Conservation (phyloP, 768 basidiomycete genomes). For the Butyriboletus loyo region DNA sequence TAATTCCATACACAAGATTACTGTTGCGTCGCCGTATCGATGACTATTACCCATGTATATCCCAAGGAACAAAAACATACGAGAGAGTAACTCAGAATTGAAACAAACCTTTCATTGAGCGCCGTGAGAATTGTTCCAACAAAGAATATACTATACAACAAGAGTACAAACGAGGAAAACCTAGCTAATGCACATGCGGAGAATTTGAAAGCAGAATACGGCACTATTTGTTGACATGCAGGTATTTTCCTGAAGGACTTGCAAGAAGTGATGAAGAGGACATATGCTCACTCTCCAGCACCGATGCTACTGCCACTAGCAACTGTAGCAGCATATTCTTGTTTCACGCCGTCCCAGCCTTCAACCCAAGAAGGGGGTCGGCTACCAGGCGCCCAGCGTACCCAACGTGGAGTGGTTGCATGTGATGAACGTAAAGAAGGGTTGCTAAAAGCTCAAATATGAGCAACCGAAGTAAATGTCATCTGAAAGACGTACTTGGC, state of each 20-base stretch:
- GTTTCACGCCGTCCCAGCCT: slow-evolving; percentile 38
- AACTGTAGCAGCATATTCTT: slow-evolving; percentile 44
- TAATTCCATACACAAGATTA: slow-evolving; percentile 20
- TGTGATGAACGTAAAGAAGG: slow-evolving; percentile 21
- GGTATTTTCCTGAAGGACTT: background rate
- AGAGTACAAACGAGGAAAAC: background rate
- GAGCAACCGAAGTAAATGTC: background rate
- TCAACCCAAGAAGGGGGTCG: slow-evolving; percentile 40
- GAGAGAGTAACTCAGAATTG: background rate
- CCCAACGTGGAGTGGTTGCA: slow-evolving; percentile 15
- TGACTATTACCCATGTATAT: background rate
- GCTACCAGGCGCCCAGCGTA: slow-evolving; percentile 27
- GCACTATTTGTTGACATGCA: background rate
- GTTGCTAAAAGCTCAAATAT: slow-evolving; percentile 19
- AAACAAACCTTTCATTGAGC: background rate
- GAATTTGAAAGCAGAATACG: background rate
- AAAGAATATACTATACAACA: background rate
- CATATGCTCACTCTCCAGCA: slow-evolving; percentile 18
- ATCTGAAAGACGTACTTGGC: slow-evolving; percentile 41
- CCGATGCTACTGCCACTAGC: slow-evolving; percentile 36
- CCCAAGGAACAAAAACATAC: background rate
- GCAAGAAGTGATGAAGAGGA: background rate
- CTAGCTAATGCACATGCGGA: background rate
- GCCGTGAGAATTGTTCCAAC: background rate
- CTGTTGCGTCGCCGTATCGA: background rate